Evolutionary conservation across 257 asterid species (phyloP).

Genomic region (Solanum dulcamara): DNA sequence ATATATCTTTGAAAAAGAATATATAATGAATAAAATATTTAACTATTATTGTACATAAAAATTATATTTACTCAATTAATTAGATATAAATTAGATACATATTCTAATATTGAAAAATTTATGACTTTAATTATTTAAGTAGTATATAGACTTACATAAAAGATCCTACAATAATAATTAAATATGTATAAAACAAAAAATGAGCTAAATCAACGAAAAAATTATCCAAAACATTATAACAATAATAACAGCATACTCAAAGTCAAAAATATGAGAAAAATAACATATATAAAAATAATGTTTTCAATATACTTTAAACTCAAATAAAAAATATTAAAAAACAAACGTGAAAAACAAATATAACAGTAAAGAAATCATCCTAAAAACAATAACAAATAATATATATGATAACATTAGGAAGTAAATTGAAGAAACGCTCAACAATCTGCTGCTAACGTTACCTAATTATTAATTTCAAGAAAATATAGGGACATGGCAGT

Average conservation of each 20-base stretch:
- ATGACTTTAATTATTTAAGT: background rate
- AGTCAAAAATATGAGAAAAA: too few species aligned
- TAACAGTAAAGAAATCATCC: too few species aligned
- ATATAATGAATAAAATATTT: background rate
- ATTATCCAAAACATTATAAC: background rate
- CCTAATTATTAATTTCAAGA: rapidly evolving
- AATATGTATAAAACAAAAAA: background rate
- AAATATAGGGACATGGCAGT: background rate
- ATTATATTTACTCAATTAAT: background rate
- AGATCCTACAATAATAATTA: background rate
- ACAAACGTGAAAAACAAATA: too few species aligned
- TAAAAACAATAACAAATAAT: too few species aligned
- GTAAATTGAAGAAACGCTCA: too few species aligned
- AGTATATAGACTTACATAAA: background rate
- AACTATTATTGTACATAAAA: background rate
- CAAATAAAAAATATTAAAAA: too few species aligned
- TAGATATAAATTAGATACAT: background rate
- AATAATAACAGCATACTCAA: too few species aligned
- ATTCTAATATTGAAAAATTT: background rate
- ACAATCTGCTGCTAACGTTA: background rate
- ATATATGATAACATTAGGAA: too few species aligned
- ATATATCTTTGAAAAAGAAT: background rate
- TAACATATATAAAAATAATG: too few species aligned
- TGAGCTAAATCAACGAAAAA: background rate
- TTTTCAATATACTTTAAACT: too few species aligned